A percentile compares a stretch with the other conserved stretches of the same genome.
Evolutionary conservation across 202 grass and related monocot species (phyloP).

Genomic region (Setaria italica): DNA sequence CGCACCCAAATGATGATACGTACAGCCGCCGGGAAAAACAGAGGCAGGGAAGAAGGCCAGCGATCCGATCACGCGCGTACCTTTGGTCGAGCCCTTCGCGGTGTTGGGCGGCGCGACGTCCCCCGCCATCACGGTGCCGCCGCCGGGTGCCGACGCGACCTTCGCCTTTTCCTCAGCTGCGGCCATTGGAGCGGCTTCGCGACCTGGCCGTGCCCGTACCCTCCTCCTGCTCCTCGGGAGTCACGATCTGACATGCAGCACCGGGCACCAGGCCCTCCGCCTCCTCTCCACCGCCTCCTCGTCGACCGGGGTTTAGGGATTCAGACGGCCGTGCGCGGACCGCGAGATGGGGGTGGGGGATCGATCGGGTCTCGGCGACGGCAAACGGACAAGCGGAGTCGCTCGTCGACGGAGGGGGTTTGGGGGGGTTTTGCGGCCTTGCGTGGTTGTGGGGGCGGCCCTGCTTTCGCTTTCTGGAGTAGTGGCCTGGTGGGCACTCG

Average conservation of each 20-base stretch:
- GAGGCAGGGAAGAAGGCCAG: background rate
- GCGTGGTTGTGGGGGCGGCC: background rate
- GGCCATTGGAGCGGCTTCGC: constrained; percentile 56
- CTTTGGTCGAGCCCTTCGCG: constrained; percentile 39
- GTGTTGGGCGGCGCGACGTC: background rate
- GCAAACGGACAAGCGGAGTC: background rate
- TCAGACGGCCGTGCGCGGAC: background rate
- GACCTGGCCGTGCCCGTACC: constrained; percentile 45
- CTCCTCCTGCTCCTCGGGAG: background rate
- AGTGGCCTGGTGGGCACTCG: background rate
- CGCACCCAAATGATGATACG: background rate
- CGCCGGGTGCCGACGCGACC: background rate
- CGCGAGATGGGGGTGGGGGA: background rate
- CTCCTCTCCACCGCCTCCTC: background rate
- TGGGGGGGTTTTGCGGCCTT: background rate
- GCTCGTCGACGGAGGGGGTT: background rate
- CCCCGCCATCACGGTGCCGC: constrained; percentile 5
- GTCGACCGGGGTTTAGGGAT: background rate
- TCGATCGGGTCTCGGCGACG: background rate
- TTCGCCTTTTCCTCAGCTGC: constrained; percentile 52
- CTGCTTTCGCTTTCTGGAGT: background rate
- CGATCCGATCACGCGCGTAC: constrained; percentile 14
- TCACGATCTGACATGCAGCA: constrained; percentile 54
- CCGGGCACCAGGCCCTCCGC: constrained; percentile 33
- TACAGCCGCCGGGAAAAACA: background rate